These are phyloP conservation scores for Penicillium coprophilum DNA, from an alignment of 495 filamentous ascomycete species.

Conservation along the genomic window DNA sequence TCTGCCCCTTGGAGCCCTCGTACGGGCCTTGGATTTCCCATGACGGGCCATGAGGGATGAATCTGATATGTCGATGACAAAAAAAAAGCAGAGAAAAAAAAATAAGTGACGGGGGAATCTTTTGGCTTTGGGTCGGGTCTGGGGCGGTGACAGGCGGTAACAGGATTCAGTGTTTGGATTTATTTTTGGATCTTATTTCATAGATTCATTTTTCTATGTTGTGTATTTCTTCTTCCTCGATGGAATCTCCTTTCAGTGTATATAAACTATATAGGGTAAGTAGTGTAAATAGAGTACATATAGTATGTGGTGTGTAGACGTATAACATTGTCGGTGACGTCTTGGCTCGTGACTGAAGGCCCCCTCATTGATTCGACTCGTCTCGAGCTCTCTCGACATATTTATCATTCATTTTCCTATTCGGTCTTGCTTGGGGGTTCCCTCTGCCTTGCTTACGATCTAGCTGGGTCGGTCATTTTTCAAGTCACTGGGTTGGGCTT, in stretches of 20 bases:
- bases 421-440: neutral
- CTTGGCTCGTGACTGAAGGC: slow-evolving; percentile 7
- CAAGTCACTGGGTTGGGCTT: neutral
- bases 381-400: neutral
- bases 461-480: neutral
- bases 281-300: neutral
- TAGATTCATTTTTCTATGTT: too few species aligned
- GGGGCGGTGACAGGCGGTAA: slow-evolving; percentile 10
- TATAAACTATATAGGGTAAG: too few species aligned
- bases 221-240: too few species aligned
- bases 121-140: slow-evolving; percentile 6
- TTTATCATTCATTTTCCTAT: neutral
- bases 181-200: too few species aligned
- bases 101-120: neutral
- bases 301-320: too few species aligned
- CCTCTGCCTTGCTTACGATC: neutral
- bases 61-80: neutral
- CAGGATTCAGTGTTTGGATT: too few species aligned
- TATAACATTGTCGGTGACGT: slow-evolving; percentile 9
- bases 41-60: slow-evolving; percentile 28
- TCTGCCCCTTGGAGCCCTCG: slow-evolving; percentile 16
- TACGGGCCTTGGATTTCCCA: slow-evolving; percentile 29
- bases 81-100: neutral
- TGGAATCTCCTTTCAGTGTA: too few species aligned
- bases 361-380: neutral